Conservation (phyloP, 1,284 basidiomycete genomes). For the Leccinum pseudoinsigne region DNA sequence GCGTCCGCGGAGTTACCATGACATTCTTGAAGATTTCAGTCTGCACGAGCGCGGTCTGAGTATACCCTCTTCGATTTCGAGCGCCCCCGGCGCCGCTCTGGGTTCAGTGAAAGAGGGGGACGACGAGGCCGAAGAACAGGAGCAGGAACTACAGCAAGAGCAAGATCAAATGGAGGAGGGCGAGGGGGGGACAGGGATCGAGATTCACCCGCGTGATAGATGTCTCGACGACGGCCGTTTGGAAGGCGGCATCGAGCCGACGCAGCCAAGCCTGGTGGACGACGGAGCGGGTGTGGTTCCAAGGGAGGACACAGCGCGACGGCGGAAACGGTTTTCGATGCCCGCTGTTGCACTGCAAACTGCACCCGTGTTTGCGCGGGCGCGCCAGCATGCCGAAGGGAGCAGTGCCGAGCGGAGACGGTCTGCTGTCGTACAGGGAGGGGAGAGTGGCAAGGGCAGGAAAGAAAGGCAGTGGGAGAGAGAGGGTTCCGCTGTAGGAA, state of each 20-base stretch:
- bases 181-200: conserved; percentile 9
- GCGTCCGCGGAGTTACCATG: background rate
- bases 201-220: conserved; percentile 1
- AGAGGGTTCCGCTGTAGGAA: conserved; percentile 32
- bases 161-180: background rate
- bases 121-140: too few relatives aligned
- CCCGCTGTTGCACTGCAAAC: conserved; percentile 74
- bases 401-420: conserved; percentile 19
- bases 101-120: too few relatives aligned
- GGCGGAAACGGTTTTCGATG: conserved; percentile 68
- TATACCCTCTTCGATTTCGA: too few relatives aligned
- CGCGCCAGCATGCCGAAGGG: conserved; percentile 26
- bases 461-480: conserved; percentile 29
- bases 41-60: too few relatives aligned
- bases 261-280: conserved; percentile 1
- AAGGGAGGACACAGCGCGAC: conserved; percentile 58
- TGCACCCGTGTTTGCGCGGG: conserved; percentile 65
- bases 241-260: conserved; percentile 8
- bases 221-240: conserved; percentile 4
- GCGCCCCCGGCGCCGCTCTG: too few relatives aligned
- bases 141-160: background rate
- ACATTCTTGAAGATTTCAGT: too few relatives aligned
- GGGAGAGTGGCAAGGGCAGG: conserved; percentile 27
- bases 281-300: conserved; percentile 2
- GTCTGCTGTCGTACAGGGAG: conserved; percentile 18